A percentile compares a stretch with the other conserved stretches of the same genome.
phyloP scores from a whole-genome alignment of 1,139 yeast genomes.

The Zygoascus meyerae region DNA sequence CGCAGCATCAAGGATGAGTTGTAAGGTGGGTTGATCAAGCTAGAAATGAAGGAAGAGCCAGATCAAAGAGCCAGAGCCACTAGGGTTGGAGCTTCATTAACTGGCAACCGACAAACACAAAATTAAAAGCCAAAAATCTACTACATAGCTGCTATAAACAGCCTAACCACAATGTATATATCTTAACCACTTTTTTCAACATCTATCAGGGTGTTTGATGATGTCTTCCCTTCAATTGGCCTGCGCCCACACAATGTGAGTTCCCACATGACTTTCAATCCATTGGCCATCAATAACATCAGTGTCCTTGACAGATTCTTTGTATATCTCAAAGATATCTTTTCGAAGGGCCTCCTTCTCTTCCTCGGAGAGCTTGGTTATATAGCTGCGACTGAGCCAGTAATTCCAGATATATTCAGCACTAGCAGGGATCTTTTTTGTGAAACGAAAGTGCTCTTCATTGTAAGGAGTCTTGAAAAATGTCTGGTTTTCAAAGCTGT shows the following conservation, averaged over 20 bases:
- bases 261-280: conserved; percentile 16
- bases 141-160: neutral
- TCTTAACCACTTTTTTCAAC: too few species aligned
- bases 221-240: neutral
- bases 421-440: conserved; percentile 18
- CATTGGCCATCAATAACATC: conserved; percentile 14
- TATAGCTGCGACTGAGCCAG: conserved; percentile 56
- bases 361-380: conserved; percentile 42
- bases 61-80: neutral
- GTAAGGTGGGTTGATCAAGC: too few species aligned
- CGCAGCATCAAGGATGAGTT: conserved; percentile 15
- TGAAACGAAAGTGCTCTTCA: conserved; percentile 35
- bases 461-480: conserved; percentile 34
- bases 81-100: neutral
- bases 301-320: conserved; percentile 9
- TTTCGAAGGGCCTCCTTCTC: conserved; percentile 36
- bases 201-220: neutral
- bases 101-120: neutral
- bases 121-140: neutral
- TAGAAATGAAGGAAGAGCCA: too few species aligned
- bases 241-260: conserved; percentile 19
- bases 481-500: conserved; percentile 33
- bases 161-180: neutral
- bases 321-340: conserved; percentile 32
- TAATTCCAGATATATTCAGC: conserved; percentile 42